Evolutionary conservation across 306 rosid species (phyloP).

Genomic region (Vigna nakashimae): DNA sequence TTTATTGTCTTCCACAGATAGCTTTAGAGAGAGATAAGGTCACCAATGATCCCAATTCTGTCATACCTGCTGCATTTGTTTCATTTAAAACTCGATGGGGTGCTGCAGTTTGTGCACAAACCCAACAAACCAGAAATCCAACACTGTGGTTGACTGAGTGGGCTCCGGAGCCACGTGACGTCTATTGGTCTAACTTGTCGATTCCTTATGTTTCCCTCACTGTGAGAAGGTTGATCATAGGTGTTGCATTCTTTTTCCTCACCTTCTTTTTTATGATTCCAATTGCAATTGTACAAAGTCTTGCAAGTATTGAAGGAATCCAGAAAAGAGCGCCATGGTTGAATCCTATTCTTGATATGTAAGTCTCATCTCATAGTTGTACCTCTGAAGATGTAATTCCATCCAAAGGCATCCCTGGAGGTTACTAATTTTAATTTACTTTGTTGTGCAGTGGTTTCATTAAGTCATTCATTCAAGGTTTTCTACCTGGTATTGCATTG

Average conservation of each 20-base stretch:
- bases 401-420: not conserved
- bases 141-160: slow-evolving; percentile 92
- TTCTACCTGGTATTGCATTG: slow-evolving; percentile 92
- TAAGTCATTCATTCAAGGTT: slow-evolving; percentile 84
- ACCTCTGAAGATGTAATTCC: slow-evolving; percentile 37
- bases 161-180: slow-evolving; percentile 97
- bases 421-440: slow-evolving; percentile 33
- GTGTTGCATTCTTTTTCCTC: slow-evolving; percentile 90
- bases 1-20: slow-evolving; percentile 62
- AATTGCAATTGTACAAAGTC: slow-evolving; percentile 85
- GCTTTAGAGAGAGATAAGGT: slow-evolving; percentile 72
- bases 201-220: slow-evolving; percentile 90
- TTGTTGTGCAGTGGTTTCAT: slow-evolving; percentile 63
- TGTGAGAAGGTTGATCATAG: slow-evolving; percentile 78
- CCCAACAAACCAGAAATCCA: slow-evolving; percentile 95
- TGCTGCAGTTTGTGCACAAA: slow-evolving; percentile 99
- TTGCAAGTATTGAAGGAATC: slow-evolving; percentile 90
- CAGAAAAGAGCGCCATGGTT: slow-evolving; percentile 77
- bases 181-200: slow-evolving; percentile 90
- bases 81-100: slow-evolving; percentile 95
- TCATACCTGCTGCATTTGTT: slow-evolving; percentile 94
- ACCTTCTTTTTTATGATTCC: slow-evolving; percentile 99
- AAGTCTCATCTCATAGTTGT: slow-evolving; percentile 47
- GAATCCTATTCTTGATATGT: slow-evolving; percentile 58
- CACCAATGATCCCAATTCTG: slow-evolving; percentile 61